A percentile compares a stretch with the other conserved stretches of the same genome.
phyloP scores from a whole-genome alignment of 2,329 filamentous ascomycete species.

The Metarhizium album region DNA sequence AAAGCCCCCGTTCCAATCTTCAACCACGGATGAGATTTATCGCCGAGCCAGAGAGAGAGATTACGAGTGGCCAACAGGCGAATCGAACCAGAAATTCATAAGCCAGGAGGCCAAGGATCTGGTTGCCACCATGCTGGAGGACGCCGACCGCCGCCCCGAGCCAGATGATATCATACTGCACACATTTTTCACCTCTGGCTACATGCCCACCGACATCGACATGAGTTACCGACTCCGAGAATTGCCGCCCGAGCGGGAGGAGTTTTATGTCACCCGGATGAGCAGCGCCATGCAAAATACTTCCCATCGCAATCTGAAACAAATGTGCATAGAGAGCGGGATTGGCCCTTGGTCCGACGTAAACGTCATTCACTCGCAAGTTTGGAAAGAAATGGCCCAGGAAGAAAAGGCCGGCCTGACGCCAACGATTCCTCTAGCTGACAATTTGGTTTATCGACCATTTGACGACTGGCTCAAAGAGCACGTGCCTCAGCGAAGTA shows the following conservation, averaged over 20 bases:
- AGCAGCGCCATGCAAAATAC: slow-evolving; percentile 32
- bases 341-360: slow-evolving; percentile 44
- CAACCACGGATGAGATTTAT: slow-evolving; percentile 79
- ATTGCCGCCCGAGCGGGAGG: slow-evolving; percentile 42
- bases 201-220: slow-evolving; percentile 53
- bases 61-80: slow-evolving; percentile 66
- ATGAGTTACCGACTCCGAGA: slow-evolving; percentile 50
- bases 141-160: slow-evolving; percentile 62
- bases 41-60: slow-evolving; percentile 58
- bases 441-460: slow-evolving; percentile 52
- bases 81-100: slow-evolving; percentile 57
- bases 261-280: slow-evolving; percentile 44
- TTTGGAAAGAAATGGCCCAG: slow-evolving; percentile 57
- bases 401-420: slow-evolving; percentile 57
- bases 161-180: slow-evolving; percentile 73
- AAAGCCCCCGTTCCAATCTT: slow-evolving; percentile 91
- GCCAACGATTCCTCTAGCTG: slow-evolving; percentile 49
- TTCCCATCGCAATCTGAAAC: slow-evolving; percentile 41
- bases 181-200: slow-evolving; percentile 67
- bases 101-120: slow-evolving; percentile 68
- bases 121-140: slow-evolving; percentile 64
- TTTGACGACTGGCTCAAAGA: slow-evolving; percentile 52
- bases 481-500: slow-evolving; percentile 20
- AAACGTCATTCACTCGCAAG: slow-evolving; percentile 40
- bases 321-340: slow-evolving; percentile 46